Evolutionary conservation across 2,329 filamentous ascomycete genomes (phyloP).

Genomic region (Tolypocladium amazonense): DNA sequence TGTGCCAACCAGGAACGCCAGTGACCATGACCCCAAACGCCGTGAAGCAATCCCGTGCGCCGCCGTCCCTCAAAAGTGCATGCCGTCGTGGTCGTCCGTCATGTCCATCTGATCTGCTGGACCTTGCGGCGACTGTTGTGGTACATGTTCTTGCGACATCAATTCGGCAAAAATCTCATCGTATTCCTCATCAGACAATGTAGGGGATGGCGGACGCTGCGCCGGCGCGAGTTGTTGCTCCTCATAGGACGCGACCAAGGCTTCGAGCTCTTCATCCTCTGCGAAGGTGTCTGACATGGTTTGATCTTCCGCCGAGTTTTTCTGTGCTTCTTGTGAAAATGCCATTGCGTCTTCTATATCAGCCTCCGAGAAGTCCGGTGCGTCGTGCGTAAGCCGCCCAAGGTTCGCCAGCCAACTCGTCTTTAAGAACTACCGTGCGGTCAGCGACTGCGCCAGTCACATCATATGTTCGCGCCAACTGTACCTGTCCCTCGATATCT

Average conservation of each 20-base stretch:
- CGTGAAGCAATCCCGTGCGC: background rate
- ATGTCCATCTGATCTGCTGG: conserved; percentile 36
- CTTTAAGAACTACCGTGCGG: conserved; percentile 20
- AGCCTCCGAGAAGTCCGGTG: conserved; percentile 32
- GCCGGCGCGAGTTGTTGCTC: conserved; percentile 11
- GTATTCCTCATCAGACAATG: conserved; percentile 47
- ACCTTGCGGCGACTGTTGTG: conserved; percentile 5
- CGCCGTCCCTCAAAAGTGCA: conserved; percentile 1
- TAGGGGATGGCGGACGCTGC: conserved; percentile 20
- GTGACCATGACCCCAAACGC: conserved; percentile 8
- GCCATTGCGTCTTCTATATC: conserved; percentile 41
- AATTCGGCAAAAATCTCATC: conserved; percentile 46
- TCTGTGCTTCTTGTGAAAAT: conserved; percentile 16
- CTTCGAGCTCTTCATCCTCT: conserved; percentile 48
- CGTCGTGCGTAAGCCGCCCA: conserved; percentile 21
- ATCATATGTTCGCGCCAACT: background rate
- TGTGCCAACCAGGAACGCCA: background rate
- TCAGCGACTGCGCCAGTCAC: background rate
- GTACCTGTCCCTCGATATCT: conserved; percentile 47
- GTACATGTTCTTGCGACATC: conserved; percentile 18
- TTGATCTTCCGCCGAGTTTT: conserved; percentile 26
- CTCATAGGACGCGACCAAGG: conserved; percentile 39
- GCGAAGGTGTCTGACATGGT: conserved; percentile 38
- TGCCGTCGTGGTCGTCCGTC: conserved; percentile 4
- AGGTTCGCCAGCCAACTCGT: conserved; percentile 21